A percentile compares a stretch with the other conserved stretches of the same genome.
These are phyloP conservation scores for Phlyctochytrium bullatum DNA, from an alignment of 192 early-diverging fungal species.

Conservation along the genomic window DNA sequence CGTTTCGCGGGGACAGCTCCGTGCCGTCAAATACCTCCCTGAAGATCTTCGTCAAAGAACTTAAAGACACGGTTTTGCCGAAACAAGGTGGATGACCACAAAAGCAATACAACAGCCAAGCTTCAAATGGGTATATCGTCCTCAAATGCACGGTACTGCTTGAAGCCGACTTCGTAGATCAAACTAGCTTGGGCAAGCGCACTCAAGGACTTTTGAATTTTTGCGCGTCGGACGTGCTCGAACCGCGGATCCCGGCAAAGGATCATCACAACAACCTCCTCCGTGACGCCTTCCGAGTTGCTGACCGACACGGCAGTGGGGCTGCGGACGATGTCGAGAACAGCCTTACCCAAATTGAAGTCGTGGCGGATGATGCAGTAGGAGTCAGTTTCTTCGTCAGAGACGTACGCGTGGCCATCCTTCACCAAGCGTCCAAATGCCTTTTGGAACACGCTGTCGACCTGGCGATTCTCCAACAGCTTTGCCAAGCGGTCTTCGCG, in stretches of 20 bases:
- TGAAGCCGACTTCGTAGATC: neutral
- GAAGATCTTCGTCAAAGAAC: no score
- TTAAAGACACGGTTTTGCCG: no score
- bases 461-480: no score
- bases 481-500: neutral
- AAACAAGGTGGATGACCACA: no score
- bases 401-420: neutral
- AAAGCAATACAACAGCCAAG: no score
- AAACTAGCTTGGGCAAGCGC: neutral
- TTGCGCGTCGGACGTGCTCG: neutral
- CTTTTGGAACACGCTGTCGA: neutral
- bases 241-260: neutral
- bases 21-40: no score
- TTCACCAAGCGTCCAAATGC: neutral
- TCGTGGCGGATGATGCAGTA: neutral
- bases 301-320: neutral
- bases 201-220: neutral
- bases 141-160: neutral
- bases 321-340: neutral
- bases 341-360: neutral
- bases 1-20: no score
- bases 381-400: neutral
- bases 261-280: neutral
- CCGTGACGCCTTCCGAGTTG: neutral
- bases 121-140: neutral